phyloP scores from a whole-genome alignment of 495 filamentous ascomycete species.

The Podospora sp. region DNA sequence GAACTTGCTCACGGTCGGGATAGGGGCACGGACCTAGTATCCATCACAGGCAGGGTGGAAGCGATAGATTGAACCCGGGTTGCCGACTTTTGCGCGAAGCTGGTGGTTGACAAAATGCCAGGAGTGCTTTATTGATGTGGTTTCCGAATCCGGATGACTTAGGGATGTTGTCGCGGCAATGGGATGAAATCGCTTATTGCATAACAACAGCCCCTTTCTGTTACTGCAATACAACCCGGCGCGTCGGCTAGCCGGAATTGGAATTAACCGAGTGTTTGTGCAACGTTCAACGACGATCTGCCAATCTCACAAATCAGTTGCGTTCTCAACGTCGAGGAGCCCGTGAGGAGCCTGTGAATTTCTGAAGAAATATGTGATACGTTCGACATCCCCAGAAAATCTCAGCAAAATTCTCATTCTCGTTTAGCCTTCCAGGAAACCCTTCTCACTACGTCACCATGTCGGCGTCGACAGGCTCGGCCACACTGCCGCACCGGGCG shows the following conservation, averaged over 20 bases:
- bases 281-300: neutral
- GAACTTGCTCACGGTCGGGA: neutral
- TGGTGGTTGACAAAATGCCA: neutral
- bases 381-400: neutral
- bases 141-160: conserved; percentile 27
- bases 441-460: conserved; percentile 2
- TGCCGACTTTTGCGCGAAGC: neutral
- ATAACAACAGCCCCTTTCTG: neutral
- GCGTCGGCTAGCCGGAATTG: neutral
- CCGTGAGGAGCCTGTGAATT: neutral
- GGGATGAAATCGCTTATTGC: neutral
- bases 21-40: neutral
- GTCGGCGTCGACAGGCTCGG: conserved; percentile 33
- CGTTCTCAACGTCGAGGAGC: neutral
- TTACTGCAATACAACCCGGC: neutral
- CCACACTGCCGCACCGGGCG: conserved; percentile 48
- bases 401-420: neutral
- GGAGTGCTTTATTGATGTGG: conserved; percentile 35
- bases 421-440: neutral
- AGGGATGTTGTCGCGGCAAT: conserved; percentile 26
- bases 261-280: neutral
- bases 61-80: neutral
- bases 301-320: neutral
- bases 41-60: neutral
- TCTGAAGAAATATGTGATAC: neutral